Percentiles rank a stretch among this genome's conserved stretches.
phyloP scores from a whole-genome alignment of 108 stramenopile genomes.

The Schizochytrium sp. region DNA sequence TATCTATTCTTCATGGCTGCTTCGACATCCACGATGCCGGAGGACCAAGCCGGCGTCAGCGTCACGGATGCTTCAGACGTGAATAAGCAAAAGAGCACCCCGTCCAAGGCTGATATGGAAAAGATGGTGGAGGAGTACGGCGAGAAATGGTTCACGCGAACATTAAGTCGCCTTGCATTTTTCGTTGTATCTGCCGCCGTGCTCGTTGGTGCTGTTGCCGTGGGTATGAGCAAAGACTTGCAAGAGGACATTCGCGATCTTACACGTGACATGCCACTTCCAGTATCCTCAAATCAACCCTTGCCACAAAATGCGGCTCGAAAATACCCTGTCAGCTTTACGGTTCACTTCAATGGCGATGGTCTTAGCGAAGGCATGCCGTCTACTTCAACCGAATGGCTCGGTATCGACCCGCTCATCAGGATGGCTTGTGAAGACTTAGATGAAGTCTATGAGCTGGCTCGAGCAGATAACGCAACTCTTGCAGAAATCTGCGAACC shows the following conservation, averaged over 20 bases:
- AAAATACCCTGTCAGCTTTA: neutral
- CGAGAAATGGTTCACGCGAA: neutral
- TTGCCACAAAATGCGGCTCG: neutral
- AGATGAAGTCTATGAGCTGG: neutral
- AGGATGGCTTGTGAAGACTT: neutral
- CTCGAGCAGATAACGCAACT: neutral
- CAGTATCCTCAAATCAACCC: neutral
- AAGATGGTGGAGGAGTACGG: neutral
- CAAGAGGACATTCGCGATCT: neutral
- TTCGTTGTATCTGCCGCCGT: neutral
- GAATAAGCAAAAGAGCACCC: neutral
- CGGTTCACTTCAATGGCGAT: conserved; percentile 48
- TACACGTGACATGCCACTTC: neutral
- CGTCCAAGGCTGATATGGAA: neutral
- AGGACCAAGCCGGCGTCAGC: neutral
- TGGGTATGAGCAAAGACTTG: neutral
- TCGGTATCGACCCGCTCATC: neutral
- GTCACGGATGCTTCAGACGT: neutral
- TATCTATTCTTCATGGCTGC: no score
- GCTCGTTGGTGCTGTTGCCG: neutral
- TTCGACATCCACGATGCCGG: no score
- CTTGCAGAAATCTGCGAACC: neutral
- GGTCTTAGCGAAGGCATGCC: neutral
- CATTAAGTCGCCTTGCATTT: neutral
- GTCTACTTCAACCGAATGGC: neutral